phyloP scores from a whole-genome alignment of 176 grass and related monocot species.

The Cenchrus purpureus region DNA sequence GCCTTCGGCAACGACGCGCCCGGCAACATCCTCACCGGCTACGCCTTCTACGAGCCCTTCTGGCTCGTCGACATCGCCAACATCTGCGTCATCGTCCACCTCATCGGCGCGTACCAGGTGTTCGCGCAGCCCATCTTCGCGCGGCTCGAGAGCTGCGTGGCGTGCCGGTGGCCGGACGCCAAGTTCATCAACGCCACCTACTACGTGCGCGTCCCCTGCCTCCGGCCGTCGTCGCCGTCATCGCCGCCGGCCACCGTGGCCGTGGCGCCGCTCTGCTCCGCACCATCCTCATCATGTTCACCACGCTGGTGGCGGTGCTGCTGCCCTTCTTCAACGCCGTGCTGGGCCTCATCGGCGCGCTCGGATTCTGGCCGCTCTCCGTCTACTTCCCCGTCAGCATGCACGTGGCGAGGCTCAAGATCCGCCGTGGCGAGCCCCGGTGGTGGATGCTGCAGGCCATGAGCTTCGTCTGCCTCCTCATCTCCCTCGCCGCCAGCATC shows the following conservation, averaged over 20 bases:
- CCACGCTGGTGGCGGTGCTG: slow-evolving; percentile 82
- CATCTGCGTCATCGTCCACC: slow-evolving; percentile 88
- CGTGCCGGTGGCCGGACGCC: slow-evolving; percentile 71
- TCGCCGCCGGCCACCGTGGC: slow-evolving; percentile 31
- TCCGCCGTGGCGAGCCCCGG: slow-evolving; percentile 50
- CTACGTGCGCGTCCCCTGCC: slow-evolving; percentile 54
- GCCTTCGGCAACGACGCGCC: slow-evolving; percentile 87
- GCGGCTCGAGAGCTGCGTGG: slow-evolving; percentile 73
- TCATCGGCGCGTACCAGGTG: slow-evolving; percentile 95
- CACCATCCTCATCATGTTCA: slow-evolving; percentile 89
- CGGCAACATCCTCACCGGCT: slow-evolving; percentile 77
- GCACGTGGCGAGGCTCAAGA: slow-evolving; percentile 75
- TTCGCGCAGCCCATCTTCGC: slow-evolving; percentile 96
- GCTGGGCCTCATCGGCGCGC: slow-evolving; percentile 84
- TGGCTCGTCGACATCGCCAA: slow-evolving; percentile 98
- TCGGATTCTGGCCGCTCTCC: slow-evolving; percentile 97
- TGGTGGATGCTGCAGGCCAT: slow-evolving; percentile 87
- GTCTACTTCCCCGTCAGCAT: slow-evolving; percentile 95
- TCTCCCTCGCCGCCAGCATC: slow-evolving; percentile 81
- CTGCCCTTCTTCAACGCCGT: slow-evolving; percentile 95
- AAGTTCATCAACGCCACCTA: slow-evolving; percentile 91
- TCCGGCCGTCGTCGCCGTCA: background rate
- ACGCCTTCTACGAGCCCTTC: slow-evolving; percentile 91
- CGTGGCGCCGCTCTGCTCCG: slow-evolving; percentile 71
- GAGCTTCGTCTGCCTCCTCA: slow-evolving; percentile 81